Conservation (phyloP, 1,284 basidiomycete genomes). For the Phylloporus gajari region DNA sequence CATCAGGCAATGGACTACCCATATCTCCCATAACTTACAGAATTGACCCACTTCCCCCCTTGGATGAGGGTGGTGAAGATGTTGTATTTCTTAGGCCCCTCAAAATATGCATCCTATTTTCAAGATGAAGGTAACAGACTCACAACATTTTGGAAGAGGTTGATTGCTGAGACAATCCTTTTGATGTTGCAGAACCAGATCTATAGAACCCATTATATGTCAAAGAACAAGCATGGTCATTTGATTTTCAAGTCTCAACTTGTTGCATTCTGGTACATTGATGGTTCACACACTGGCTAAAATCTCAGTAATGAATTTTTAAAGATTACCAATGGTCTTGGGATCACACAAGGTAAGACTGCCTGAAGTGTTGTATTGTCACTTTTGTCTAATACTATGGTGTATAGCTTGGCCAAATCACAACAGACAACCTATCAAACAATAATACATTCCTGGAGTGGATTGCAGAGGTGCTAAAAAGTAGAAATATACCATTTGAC, state of each 20-base stretch:
- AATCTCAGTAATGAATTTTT: not conserved
- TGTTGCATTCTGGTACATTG: not conserved
- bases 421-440: slow-evolving; percentile 5
- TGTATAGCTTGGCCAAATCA: slow-evolving; percentile 7
- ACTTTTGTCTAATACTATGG: no score
- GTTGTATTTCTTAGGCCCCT: not conserved
- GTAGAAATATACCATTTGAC: not conserved
- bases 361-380: no score
- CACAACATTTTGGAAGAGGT: not conserved
- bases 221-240: not conserved
- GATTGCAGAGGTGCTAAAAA: not conserved
- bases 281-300: not conserved
- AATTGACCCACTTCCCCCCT: not conserved
- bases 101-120: not conserved
- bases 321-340: not conserved
- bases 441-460: not conserved
- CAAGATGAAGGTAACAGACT: not conserved
- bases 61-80: not conserved
- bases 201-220: not conserved
- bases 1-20: not conserved
- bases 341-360: slow-evolving; percentile 3
- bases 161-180: not conserved
- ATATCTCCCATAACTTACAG: not conserved
- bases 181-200: not conserved
- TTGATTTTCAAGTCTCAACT: not conserved